Evolutionary conservation across 2,329 filamentous ascomycete species (phyloP), one percentile per base, ranked within the genome.

Genomic region (Pseudogymnoascus sp.): DNA sequence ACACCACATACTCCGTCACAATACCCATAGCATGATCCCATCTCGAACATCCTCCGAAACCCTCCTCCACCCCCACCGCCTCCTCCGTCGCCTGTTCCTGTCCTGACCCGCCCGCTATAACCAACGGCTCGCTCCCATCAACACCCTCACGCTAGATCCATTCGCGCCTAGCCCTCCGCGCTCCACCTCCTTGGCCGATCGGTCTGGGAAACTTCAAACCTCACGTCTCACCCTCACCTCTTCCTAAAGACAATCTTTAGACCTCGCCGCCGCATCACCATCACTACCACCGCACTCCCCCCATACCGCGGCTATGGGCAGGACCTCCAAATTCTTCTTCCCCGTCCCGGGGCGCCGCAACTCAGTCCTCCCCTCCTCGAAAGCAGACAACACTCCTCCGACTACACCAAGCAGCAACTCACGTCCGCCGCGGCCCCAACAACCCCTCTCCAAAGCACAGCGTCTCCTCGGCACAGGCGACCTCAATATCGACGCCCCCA

Each of bases 401-500:
- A 39, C 37, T 3, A 17, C 37, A 5, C 17, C 37, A 4, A 39
- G 37, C 15, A 39, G 24, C 17, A 47, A 26, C 33, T 60, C 37
- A 35, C 59, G 47, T 21, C 26, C 59, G 35, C 15, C 64, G 62
- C 40, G 4, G 35, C 35, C 37, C 13, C 59, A 24, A 37, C 58
- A n/a, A 36, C 29, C 13, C 44, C 58, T 70, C 8, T 72, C 71
- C 7, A 72, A 72, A 58, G 71, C 70, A 11, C 68, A 72, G 62
- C 61, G 70, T 36, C 64, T 72, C 35, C 58, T 72, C 11, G 71
- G 71, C 24, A 67, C 67, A n/a, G 66, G 68, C 5, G 74, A 76
- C 21, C 73, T 84, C 60, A 83, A 85, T 64, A 78, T 84, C 61
- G 68, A 70, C 58, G 68, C 67, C 24, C 68, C 66, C 15, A 59